Percentiles rank a stretch among this genome's conserved stretches.
Evolutionary conservation across 2,329 filamentous ascomycete genomes (phyloP).

Genomic region (Penicillium olsonii): DNA sequence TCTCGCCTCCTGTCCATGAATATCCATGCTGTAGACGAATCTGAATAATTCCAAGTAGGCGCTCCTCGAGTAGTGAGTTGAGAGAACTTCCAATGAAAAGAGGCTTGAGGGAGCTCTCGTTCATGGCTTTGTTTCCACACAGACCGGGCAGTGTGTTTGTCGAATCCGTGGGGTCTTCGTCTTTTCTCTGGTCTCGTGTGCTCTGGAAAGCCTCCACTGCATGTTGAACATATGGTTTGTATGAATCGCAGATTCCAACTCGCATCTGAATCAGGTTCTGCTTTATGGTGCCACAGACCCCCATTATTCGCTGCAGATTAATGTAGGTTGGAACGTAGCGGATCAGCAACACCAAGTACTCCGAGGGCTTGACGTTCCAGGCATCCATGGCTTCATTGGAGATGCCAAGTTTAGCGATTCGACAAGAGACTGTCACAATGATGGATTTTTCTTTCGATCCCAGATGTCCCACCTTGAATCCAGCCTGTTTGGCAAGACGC

Average conservation of each 20-base stretch:
- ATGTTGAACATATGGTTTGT: conserved; percentile 67
- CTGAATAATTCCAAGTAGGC: conserved; percentile 64
- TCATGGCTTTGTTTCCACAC: background rate
- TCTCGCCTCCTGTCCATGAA: conserved; percentile 69
- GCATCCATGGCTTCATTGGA: conserved; percentile 73
- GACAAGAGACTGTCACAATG: conserved; percentile 68
- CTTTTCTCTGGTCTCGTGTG: background rate
- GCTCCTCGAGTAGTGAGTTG: conserved; percentile 65
- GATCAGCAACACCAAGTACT: conserved; percentile 75
- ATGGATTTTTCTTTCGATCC: conserved; percentile 53
- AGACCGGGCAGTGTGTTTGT: no score
- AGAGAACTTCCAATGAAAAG: conserved; percentile 73
- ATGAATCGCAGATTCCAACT: conserved; percentile 68
- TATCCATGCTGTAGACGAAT: conserved; percentile 56
- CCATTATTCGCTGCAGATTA: conserved; percentile 56
- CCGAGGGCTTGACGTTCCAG: conserved; percentile 67
- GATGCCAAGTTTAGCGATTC: conserved; percentile 69
- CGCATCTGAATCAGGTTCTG: conserved; percentile 57
- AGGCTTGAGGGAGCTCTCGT: conserved; percentile 47
- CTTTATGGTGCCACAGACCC: conserved; percentile 36
- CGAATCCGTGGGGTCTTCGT: background rate
- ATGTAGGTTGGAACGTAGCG: conserved; percentile 65
- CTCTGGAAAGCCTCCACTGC: conserved; percentile 54
- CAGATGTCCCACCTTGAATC: conserved; percentile 69
- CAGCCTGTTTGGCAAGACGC: conserved; percentile 59